Base-by-base conservation (phyloP, 2,329 filamentous ascomycete species). In the Aureobasidium sp. region DNA sequence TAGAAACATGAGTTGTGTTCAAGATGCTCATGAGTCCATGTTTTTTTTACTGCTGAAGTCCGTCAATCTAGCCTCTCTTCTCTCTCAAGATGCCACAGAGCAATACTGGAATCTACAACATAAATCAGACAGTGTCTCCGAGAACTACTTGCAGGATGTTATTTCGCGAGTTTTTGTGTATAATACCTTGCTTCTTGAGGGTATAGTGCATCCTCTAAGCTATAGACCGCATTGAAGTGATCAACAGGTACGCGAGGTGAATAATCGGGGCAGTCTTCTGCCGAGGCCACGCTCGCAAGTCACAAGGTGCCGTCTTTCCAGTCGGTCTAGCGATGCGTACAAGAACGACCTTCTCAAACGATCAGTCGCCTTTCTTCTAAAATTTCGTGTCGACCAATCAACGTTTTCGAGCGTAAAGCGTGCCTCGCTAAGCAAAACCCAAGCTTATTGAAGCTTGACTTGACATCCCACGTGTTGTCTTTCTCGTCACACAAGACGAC, bases 371-470 rank as follows among this genome's bases (percentile, higher is more conserved):
- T 43, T 37, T 19, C 11, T 46, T 35, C 40, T 40, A 40, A 46
- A 0, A 9, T 46, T 27, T 29, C 38, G 42, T 27, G 9, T n/a
- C 27, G 40, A 37, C 53, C 53, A 57, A 57, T 57, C 53, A 57
- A 27, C 19, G 1, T 37, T 2, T 37, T 10, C 29, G 5, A 35
- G 29, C 27, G 19, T 46, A 37, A 37, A 37, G 53, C 53, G 53
- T 57, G 53, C 15, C 29, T 57, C 53, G 53, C 53, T 57, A 46
- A 46, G 15, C 43, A 31, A 58, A 31, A 47, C 23, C 27, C 33
- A 47, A 25, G 55, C 55, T 58, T 58, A 9, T 38, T 29, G 55
- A 58, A 49, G 43, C 55, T 49, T 58, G n/a, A 23, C 13, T n/a
- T 17, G 31, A 8, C n/a, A 5, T 23, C 55, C 55, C 55, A 58